These are phyloP conservation scores for Thecaphora thlaspeos DNA, from an alignment of 1,284 basidiomycete species.

Conservation along the genomic window DNA sequence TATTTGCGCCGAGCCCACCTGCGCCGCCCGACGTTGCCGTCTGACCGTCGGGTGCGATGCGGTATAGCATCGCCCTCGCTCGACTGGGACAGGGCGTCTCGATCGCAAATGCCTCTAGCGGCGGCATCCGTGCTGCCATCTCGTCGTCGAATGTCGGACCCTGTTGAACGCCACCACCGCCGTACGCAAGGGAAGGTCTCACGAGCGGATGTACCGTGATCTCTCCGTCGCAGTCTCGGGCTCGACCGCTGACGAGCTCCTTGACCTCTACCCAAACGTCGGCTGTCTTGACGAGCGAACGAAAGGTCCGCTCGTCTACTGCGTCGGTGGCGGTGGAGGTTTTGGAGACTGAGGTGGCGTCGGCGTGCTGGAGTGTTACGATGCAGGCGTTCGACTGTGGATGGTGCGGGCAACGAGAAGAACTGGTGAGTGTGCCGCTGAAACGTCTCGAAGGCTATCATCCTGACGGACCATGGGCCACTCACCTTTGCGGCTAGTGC, in stretches of 20 bases:
- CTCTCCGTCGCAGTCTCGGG: slow-evolving; percentile 42
- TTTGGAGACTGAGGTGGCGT: slow-evolving; percentile 30
- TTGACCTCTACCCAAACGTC: slow-evolving; percentile 43
- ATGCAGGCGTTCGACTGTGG: slow-evolving; percentile 15
- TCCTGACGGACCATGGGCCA: no score
- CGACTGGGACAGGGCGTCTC: slow-evolving; percentile 34
- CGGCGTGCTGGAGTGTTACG: slow-evolving; percentile 32
- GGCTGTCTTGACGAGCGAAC: slow-evolving; percentile 13
- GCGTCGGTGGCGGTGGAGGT: slow-evolving; percentile 20
- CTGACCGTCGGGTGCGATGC: slow-evolving; percentile 33
- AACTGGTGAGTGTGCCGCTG: no score
- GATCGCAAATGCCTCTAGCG: slow-evolving; percentile 23
- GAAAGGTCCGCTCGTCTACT: slow-evolving; percentile 20
- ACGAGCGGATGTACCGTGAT: slow-evolving; percentile 35
- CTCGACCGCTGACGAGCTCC: slow-evolving; percentile 33
- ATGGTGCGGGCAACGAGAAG: no score
- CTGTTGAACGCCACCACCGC: no score
- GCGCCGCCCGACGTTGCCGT: slow-evolving; percentile 24
- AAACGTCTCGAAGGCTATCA: no score
- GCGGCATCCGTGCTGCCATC: slow-evolving; percentile 17
- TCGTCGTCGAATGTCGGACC: no score
- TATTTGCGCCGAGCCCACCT: slow-evolving; percentile 12
- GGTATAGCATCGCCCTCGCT: slow-evolving; percentile 27
- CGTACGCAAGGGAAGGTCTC: slow-evolving; percentile 22
- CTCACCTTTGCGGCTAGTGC: slow-evolving; percentile 20